phyloP scores from a whole-genome alignment of 2,329 filamentous ascomycete species.

The Aspergillus eucalypticola region DNA sequence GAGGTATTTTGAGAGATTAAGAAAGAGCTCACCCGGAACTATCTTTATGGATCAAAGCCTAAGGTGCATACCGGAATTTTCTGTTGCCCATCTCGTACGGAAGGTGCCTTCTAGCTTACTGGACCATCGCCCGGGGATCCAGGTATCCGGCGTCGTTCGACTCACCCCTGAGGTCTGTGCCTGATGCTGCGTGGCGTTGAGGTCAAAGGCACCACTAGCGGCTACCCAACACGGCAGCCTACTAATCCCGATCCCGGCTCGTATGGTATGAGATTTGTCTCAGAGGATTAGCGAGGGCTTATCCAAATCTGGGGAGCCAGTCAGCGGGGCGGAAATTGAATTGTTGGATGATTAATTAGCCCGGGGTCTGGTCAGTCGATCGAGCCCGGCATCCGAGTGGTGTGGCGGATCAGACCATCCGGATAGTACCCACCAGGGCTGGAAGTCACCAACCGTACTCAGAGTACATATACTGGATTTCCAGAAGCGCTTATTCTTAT shows the following conservation, averaged over 20 bases:
- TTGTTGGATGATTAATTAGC: constrained; percentile 5
- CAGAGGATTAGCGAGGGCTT: background rate
- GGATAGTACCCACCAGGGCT: constrained; percentile 12
- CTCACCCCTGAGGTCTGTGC: background rate
- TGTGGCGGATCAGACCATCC: constrained; percentile 25
- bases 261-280: background rate
- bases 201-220: no score
- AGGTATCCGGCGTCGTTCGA: constrained; percentile 8
- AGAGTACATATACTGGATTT: constrained; percentile 4
- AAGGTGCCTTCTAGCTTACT: background rate
- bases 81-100: background rate
- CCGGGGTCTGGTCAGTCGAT: constrained; percentile 14
- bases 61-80: background rate
- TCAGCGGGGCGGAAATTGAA: background rate
- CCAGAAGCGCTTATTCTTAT: no score
- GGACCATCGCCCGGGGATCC: background rate
- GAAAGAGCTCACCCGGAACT: no score
- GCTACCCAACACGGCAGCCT: background rate
- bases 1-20: no score
- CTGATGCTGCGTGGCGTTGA: background rate
- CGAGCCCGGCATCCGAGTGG: constrained; percentile 22
- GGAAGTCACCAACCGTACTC: background rate
- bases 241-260: background rate
- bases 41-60: background rate
- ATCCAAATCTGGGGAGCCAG: constrained; percentile 2